phyloP scores from a whole-genome alignment of 208 protist genomes.

The Naegleria fowleri region DNA sequence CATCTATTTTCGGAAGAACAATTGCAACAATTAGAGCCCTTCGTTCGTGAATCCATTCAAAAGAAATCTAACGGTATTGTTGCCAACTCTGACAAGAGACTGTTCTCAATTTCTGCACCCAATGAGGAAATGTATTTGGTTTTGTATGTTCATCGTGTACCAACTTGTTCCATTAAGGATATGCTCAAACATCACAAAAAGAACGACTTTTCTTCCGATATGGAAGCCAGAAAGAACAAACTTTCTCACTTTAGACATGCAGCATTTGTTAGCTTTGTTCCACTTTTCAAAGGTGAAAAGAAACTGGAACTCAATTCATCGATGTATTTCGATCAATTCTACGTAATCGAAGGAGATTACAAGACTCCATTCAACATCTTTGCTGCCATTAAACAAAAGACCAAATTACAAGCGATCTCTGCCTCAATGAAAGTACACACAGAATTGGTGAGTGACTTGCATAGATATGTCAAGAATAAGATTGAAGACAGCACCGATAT shows the following conservation, averaged over 20 bases:
- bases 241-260: background rate
- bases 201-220: background rate
- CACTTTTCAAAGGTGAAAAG: background rate
- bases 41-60: background rate
- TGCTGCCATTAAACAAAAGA: background rate
- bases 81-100: background rate
- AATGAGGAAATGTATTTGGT: background rate
- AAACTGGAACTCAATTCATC: background rate
- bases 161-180: background rate
- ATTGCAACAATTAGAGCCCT: background rate
- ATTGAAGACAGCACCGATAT: background rate
- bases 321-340: background rate
- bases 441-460: background rate
- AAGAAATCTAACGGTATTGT: background rate
- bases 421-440: background rate
- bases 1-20: background rate
- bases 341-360: background rate
- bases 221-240: background rate
- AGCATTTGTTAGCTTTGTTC: background rate
- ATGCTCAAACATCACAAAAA: background rate
- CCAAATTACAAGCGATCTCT: background rate
- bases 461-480: background rate
- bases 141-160: background rate
- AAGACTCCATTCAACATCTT: background rate
- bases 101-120: background rate